phyloP scores from a whole-genome alignment of 108 stramenopile genomes.

The Poteriospumella lacustris region DNA sequence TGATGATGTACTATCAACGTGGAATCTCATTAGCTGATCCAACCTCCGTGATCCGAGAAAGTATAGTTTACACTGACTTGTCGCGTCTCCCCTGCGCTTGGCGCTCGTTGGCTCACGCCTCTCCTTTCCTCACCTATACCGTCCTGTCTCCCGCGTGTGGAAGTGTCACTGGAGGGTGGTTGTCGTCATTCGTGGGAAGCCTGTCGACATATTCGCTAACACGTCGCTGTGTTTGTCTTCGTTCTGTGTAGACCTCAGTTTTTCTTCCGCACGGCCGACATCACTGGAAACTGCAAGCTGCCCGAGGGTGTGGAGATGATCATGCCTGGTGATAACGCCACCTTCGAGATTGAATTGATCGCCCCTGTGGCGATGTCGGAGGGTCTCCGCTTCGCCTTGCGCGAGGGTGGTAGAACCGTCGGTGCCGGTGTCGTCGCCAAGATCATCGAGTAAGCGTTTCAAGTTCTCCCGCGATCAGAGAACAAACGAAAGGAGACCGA shows the following conservation, averaged over 20 bases:
- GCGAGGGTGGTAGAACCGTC: conserved; percentile 96
- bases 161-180: too few relatives aligned
- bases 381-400: conserved; percentile 94
- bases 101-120: too few relatives aligned
- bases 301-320: conserved; percentile 93
- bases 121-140: too few relatives aligned
- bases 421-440: conserved; percentile 95
- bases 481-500: too few relatives aligned
- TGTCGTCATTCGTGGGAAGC: too few relatives aligned
- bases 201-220: not conserved
- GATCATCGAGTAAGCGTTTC: conserved; percentile 49
- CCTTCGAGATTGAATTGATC: conserved; percentile 72
- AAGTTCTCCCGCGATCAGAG: not conserved
- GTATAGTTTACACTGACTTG: not conserved
- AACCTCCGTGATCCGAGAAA: not conserved
- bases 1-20: too few relatives aligned
- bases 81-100: too few relatives aligned
- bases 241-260: conserved; percentile 72
- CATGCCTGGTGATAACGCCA: conserved; percentile 97
- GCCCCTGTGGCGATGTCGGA: conserved; percentile 76
- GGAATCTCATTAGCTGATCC: conserved; percentile 7
- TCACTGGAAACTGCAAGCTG: conserved; percentile 77
- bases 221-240: not conserved
- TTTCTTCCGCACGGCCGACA: conserved; percentile 96
- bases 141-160: too few relatives aligned